These are phyloP conservation scores for Butyriboletus loyo DNA, from an alignment of 768 basidiomycete genomes.

Conservation along the genomic window DNA sequence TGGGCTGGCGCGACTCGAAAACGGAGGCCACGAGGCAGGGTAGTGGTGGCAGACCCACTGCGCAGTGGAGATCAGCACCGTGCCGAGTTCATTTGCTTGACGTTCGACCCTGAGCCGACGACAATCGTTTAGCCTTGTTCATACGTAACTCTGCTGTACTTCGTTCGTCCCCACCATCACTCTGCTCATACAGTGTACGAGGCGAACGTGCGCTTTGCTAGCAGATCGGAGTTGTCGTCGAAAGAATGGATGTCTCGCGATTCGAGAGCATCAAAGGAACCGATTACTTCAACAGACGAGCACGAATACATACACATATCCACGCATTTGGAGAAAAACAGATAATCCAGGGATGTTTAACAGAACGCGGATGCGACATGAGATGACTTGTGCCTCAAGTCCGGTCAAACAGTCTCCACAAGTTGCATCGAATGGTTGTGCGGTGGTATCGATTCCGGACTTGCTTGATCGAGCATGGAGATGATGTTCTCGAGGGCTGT, in stretches of 20 bases:
- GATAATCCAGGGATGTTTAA: not conserved
- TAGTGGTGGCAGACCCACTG: not conserved
- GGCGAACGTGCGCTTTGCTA: too few relatives aligned
- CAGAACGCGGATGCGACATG: not conserved
- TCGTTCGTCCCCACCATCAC: not conserved
- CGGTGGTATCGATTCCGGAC: conserved; percentile 7
- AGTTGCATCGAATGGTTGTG: not conserved
- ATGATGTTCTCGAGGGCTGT: conserved; percentile 26
- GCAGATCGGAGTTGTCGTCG: not conserved
- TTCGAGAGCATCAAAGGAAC: not conserved
- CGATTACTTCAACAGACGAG: conserved; percentile 1
- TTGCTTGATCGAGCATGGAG: conserved; percentile 28
- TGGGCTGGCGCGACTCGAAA: not conserved
- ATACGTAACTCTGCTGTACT: not conserved
- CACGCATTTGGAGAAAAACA: not conserved
- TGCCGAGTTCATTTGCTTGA: not conserved
- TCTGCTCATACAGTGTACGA: not conserved
- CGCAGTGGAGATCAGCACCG: not conserved
- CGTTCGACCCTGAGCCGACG: not conserved
- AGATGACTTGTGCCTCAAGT: not conserved
- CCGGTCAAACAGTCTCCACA: conserved; percentile 8
- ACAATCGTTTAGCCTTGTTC: not conserved
- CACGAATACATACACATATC: conserved; percentile 2
- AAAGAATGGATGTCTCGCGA: not conserved
- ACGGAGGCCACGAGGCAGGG: not conserved